Evolutionary conservation across 805 yeast species (phyloP).

Genomic region (Millerago galiae): DNA sequence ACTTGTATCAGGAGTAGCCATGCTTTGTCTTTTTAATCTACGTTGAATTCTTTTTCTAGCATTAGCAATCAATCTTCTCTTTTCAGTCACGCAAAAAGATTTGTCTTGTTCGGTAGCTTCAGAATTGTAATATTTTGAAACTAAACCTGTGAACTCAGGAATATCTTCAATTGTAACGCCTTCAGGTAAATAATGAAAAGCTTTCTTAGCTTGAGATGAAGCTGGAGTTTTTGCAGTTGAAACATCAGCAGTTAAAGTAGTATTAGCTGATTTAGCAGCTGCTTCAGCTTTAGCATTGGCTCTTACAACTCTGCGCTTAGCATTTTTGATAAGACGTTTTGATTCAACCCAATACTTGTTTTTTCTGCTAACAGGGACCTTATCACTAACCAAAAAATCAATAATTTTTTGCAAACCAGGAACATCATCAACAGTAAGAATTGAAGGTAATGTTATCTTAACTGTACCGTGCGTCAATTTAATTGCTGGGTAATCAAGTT

Average conservation of each 20-base stretch:
- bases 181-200: constrained; percentile 1
- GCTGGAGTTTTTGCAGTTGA: not conserved
- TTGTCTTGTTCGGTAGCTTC: not conserved
- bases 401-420: constrained; percentile 7
- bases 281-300: not conserved
- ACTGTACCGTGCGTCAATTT: not conserved
- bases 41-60: constrained; percentile 2
- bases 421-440: constrained; percentile 5
- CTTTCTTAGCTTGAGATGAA: not conserved
- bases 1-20: not conserved
- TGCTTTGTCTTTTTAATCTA: not conserved
- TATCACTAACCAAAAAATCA: not conserved
- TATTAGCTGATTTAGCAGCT: not conserved
- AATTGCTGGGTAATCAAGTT: constrained; percentile 4
- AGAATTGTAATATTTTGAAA: not conserved
- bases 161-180: constrained; percentile 1
- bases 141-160: not conserved
- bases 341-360: constrained; percentile 2
- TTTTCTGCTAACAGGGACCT: not conserved
- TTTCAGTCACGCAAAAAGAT: not conserved
- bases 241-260: not conserved
- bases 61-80: not conserved
- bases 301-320: constrained; percentile 6
- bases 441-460: constrained; percentile 1
- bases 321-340: constrained; percentile 7